These are phyloP conservation scores for Bathelium albidoporum DNA, from an alignment of 495 filamentous ascomycete genomes.

Conservation along the genomic window DNA sequence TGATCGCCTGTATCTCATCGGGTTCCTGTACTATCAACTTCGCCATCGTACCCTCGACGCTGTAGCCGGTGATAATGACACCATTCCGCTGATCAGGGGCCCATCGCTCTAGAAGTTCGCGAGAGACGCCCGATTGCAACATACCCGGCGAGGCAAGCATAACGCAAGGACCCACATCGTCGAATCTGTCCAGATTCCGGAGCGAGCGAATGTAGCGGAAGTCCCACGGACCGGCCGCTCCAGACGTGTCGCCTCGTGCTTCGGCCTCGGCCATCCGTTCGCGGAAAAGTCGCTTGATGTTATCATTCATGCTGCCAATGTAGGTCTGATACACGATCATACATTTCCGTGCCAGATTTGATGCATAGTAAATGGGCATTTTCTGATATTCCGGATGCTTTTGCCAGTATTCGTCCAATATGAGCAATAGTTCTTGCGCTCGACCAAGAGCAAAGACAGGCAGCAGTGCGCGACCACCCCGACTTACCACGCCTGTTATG, in stretches of 20 bases:
- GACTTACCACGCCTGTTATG: conserved; percentile 77
- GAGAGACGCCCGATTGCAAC: conserved; percentile 88
- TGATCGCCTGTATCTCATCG: conserved; percentile 83
- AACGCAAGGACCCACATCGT: conserved; percentile 90
- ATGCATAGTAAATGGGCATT: conserved; percentile 92
- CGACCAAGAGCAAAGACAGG: conserved; percentile 90
- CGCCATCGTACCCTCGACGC: conserved; percentile 96
- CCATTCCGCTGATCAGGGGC: conserved; percentile 91
- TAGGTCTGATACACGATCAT: conserved; percentile 99
- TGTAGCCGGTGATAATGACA: conserved; percentile 94
- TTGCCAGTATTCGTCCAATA: conserved; percentile 94
- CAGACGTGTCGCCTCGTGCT: conserved; percentile 52
- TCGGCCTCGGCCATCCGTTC: conserved; percentile 82
- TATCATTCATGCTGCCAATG: conserved; percentile 95
- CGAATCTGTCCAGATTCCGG: conserved; percentile 86
- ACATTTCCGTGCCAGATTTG: conserved; percentile 84
- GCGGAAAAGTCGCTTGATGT: conserved; percentile 48
- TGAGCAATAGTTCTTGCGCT: conserved; percentile 86
- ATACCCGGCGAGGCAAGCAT: conserved; percentile 97
- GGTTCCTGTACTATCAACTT: conserved; percentile 89
- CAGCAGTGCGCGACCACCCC: conserved; percentile 85
- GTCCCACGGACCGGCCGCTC: conserved; percentile 80
- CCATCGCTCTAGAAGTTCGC: conserved; percentile 89
- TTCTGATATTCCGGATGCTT: conserved; percentile 77
- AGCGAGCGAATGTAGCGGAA: conserved; percentile 84